phyloP scores from a whole-genome alignment of 2,329 filamentous ascomycete genomes.

The Calonectria pteridis region DNA sequence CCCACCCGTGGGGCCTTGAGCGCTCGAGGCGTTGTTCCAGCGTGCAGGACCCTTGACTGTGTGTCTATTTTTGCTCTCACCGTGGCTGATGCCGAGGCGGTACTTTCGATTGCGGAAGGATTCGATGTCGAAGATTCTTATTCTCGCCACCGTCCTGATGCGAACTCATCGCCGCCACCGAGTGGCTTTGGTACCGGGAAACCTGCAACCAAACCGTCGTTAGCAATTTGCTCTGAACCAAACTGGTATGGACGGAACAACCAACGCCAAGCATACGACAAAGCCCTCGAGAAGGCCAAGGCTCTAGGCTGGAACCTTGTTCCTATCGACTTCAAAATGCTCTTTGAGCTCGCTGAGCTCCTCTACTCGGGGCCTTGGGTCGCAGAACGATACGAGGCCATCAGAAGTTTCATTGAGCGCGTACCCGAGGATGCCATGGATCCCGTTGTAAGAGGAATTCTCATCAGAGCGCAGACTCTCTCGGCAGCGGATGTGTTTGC shows the following conservation, averaged over 20 bases:
- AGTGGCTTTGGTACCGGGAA: constrained; percentile 47
- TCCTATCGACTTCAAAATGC: constrained; percentile 60
- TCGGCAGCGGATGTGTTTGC: constrained; percentile 61
- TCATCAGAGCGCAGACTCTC: constrained; percentile 54
- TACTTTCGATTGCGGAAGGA: constrained; percentile 62
- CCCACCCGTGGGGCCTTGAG: constrained; percentile 67
- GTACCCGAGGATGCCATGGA: constrained; percentile 48
- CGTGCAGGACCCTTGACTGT: constrained; percentile 69
- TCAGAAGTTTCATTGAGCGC: constrained; percentile 58
- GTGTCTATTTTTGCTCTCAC: constrained; percentile 66
- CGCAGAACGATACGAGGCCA: constrained; percentile 67
- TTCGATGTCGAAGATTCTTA: constrained; percentile 65
- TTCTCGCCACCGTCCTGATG: constrained; percentile 55
- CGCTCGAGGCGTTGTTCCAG: constrained; percentile 63
- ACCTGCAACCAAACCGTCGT: constrained; percentile 43
- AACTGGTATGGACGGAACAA: constrained; percentile 50
- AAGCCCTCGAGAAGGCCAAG: constrained; percentile 52
- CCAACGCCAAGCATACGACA: constrained; percentile 58
- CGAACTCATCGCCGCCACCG: background rate
- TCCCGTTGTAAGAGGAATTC: constrained; percentile 51
- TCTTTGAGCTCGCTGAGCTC: constrained; percentile 65
- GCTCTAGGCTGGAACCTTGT: constrained; percentile 56
- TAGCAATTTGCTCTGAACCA: constrained; percentile 57
- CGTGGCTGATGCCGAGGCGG: constrained; percentile 61
- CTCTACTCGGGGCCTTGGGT: constrained; percentile 70